phyloP scores from a whole-genome alignment of 257 asterid species.

The Echium plantagineum region DNA sequence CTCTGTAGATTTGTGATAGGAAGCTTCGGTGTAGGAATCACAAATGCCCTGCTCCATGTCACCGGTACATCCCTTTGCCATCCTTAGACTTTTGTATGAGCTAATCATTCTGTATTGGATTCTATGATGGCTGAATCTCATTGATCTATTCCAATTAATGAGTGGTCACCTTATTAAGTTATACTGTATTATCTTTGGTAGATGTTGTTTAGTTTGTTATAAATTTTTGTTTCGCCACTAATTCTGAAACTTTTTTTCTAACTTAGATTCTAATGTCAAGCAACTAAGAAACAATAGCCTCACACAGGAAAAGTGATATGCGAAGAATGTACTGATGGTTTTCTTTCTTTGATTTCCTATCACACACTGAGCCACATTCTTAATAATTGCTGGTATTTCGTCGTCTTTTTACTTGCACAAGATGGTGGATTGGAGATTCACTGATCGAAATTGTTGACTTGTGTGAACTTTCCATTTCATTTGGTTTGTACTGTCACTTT shows the following conservation, averaged over 20 bases:
- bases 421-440: background rate
- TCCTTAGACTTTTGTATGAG: background rate
- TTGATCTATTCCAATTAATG: background rate
- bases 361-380: background rate
- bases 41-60: slow-evolving; percentile 97
- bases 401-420: background rate
- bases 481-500: background rate
- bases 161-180: too few species aligned
- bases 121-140: background rate
- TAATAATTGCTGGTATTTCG: background rate
- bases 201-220: too few species aligned
- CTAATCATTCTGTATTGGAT: background rate
- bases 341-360: background rate
- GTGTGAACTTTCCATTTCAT: background rate
- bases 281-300: background rate
- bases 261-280: background rate
- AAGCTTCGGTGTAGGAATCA: slow-evolving; percentile 93
- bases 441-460: too few species aligned
- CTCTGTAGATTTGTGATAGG: slow-evolving; percentile 68
- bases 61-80: slow-evolving; percentile 38
- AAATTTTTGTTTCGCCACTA: background rate
- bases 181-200: background rate
- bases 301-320: background rate
- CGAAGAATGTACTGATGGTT: background rate
- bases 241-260: too few species aligned